Conservation (phyloP, 2,329 filamentous ascomycete genomes). For the Emericellopsis atlantica region DNA sequence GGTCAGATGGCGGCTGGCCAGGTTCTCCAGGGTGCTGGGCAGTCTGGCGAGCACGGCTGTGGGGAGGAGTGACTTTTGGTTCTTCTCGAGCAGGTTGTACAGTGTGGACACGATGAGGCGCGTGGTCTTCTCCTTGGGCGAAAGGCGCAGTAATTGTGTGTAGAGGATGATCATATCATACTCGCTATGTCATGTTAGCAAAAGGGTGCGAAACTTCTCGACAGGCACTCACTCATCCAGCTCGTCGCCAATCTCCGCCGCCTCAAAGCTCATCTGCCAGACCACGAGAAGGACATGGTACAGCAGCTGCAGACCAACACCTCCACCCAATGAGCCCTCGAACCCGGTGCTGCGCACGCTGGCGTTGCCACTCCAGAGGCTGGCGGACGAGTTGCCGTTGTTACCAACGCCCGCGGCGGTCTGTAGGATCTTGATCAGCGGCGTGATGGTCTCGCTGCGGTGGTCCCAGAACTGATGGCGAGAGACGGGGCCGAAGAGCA, state of each 20-base stretch:
- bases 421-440: conserved; percentile 70
- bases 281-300: conserved; percentile 89
- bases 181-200: conserved; percentile 45
- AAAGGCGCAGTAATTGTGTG: conserved; percentile 81
- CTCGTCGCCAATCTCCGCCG: conserved; percentile 57
- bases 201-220: neutral
- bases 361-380: conserved; percentile 45
- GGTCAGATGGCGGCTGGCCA: conserved; percentile 47
- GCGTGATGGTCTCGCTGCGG: conserved; percentile 69
- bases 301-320: conserved; percentile 81
- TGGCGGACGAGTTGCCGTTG: conserved; percentile 49
- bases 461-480: conserved; percentile 86
- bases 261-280: conserved; percentile 96
- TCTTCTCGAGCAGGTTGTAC: conserved; percentile 64
- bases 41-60: conserved; percentile 78
- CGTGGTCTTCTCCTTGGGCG: conserved; percentile 96
- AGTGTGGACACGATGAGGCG: conserved; percentile 82
- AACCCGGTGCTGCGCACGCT: conserved; percentile 46
- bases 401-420: conserved; percentile 59
- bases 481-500: conserved; percentile 63
- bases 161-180: conserved; percentile 88
- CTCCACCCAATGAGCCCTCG: conserved; percentile 56
- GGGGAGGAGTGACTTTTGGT: conserved; percentile 64
- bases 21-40: conserved; percentile 51
- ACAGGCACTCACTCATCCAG: conserved; percentile 63